These are phyloP conservation scores for Tremellales sp. DNA, from an alignment of 1,284 basidiomycete species.

Conservation along the genomic window DNA sequence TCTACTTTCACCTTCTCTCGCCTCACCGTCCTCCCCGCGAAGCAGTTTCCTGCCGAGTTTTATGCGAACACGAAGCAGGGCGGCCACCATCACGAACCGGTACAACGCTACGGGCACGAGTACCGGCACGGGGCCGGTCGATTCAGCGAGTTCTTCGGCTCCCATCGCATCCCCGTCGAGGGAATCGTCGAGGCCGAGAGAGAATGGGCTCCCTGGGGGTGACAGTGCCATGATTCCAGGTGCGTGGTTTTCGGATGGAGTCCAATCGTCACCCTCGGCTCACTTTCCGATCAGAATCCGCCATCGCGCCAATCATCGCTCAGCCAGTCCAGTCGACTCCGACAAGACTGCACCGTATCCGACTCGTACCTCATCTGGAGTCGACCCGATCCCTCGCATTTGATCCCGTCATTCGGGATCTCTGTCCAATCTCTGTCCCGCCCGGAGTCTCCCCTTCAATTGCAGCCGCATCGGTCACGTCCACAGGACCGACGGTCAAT, in stretches of 20 bases:
- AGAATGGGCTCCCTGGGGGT: background rate
- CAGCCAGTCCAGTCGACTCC: conserved; percentile 13
- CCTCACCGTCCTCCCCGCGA: conserved; percentile 41
- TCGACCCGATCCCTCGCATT: conserved; percentile 83
- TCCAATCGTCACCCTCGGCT: background rate
- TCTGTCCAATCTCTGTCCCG: conserved; percentile 49
- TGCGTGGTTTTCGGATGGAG: background rate
- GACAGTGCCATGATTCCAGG: background rate
- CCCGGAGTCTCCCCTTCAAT: conserved; percentile 48
- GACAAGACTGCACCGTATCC: conserved; percentile 53
- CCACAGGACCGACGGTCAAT: conserved; percentile 24
- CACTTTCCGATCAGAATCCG: too few relatives aligned
- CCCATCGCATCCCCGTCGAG: too few relatives aligned
- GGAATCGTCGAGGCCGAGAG: too few relatives aligned
- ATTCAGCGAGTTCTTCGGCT: too few relatives aligned
- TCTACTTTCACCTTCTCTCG: conserved; percentile 12
- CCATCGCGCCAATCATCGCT: conserved; percentile 5
- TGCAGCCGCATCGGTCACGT: conserved; percentile 26
- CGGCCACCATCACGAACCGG: conserved; percentile 35
- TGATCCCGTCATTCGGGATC: conserved; percentile 82
- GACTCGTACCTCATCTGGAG: conserved; percentile 92
- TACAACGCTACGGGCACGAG: background rate
- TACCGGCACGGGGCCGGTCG: too few relatives aligned
- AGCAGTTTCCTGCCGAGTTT: conserved; percentile 44
- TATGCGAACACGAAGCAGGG: conserved; percentile 41